Conservation (phyloP, 2,329 filamentous ascomycete species). For the Fusarium bactridioides region DNA sequence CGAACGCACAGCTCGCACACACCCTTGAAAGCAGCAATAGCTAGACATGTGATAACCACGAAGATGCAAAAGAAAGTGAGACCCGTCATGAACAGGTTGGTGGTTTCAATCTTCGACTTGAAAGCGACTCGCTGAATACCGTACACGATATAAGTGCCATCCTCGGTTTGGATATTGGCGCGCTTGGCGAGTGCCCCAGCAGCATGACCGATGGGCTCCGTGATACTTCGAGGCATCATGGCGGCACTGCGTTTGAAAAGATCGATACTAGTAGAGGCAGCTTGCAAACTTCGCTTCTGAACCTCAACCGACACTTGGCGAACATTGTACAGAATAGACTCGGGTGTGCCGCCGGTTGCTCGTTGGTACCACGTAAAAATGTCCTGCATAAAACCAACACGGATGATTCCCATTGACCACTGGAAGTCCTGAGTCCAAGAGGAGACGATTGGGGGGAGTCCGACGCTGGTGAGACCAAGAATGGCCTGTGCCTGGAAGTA, state of each 20-base stretch:
- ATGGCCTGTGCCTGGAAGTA: slow-evolving; percentile 97
- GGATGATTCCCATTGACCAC: slow-evolving; percentile 97
- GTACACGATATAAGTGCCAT: slow-evolving; percentile 69
- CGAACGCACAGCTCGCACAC: slow-evolving; percentile 79
- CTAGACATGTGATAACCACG: slow-evolving; percentile 75
- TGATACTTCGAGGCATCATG: slow-evolving; percentile 56
- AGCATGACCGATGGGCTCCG: slow-evolving; percentile 50
- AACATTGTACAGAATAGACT: slow-evolving; percentile 78
- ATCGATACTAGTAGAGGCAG: slow-evolving; percentile 49
- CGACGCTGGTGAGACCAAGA: slow-evolving; percentile 82
- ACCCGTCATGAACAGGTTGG: slow-evolving; percentile 93
- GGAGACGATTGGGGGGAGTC: slow-evolving; percentile 85
- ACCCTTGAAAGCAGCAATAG: slow-evolving; percentile 81
- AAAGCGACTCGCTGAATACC: slow-evolving; percentile 93
- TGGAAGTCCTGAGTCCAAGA: slow-evolving; percentile 98
- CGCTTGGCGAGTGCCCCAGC: slow-evolving; percentile 59
- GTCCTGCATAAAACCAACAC: slow-evolving; percentile 83
- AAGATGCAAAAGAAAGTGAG: slow-evolving; percentile 89
- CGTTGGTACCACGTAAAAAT: slow-evolving; percentile 97
- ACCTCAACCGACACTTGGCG: slow-evolving; percentile 82
- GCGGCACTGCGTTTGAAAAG: slow-evolving; percentile 64
- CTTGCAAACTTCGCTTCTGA: slow-evolving; percentile 65
- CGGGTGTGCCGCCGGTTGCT: slow-evolving; percentile 85
- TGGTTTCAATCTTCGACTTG: slow-evolving; percentile 81
- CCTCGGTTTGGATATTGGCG: slow-evolving; percentile 60